Conservation (phyloP, 805 yeast species). For the Candida ulmi region DNA sequence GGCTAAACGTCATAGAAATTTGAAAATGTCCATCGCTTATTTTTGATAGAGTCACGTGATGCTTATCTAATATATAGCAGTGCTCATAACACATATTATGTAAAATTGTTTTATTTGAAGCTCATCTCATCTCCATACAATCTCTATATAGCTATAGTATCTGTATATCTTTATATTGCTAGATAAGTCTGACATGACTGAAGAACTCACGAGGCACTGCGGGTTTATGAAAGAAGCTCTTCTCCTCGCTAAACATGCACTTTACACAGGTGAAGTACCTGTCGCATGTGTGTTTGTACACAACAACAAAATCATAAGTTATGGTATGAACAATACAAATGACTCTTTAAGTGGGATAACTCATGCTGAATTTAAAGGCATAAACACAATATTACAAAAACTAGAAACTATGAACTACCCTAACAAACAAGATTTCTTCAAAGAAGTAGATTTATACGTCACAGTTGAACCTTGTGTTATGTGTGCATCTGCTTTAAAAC, state of each 20-base stretch:
- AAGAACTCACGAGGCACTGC: slow-evolving; percentile 11
- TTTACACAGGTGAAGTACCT: slow-evolving; percentile 70
- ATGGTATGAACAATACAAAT: slow-evolving; percentile 85
- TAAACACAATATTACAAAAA: slow-evolving; percentile 42
- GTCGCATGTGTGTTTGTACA: slow-evolving; percentile 75
- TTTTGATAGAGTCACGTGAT: no score
- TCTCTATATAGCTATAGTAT: no score
- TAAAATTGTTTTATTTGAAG: no score
- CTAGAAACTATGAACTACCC: slow-evolving; percentile 16
- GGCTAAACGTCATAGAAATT: no score
- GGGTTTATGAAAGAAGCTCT: slow-evolving; percentile 47
- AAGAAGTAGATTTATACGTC: slow-evolving; percentile 69
- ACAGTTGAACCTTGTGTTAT: slow-evolving; percentile 97
- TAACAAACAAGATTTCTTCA: slow-evolving; percentile 33
- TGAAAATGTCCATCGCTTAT: no score
- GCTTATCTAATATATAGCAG: no score
- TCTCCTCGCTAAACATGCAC: slow-evolving; percentile 56
- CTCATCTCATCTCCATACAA: no score
- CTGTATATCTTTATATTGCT: no score
- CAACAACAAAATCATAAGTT: slow-evolving; percentile 50
- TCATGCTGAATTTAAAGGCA: slow-evolving; percentile 90
- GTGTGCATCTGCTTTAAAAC: slow-evolving; percentile 93
- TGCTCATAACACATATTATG: no score
- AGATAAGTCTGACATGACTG: no score
- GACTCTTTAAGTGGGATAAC: slow-evolving; percentile 78